A percentile compares a stretch with the other conserved stretches of the same genome.
Evolutionary conservation across 2,329 filamentous ascomycete genomes (phyloP).

Genomic region (Microsporum canis): DNA sequence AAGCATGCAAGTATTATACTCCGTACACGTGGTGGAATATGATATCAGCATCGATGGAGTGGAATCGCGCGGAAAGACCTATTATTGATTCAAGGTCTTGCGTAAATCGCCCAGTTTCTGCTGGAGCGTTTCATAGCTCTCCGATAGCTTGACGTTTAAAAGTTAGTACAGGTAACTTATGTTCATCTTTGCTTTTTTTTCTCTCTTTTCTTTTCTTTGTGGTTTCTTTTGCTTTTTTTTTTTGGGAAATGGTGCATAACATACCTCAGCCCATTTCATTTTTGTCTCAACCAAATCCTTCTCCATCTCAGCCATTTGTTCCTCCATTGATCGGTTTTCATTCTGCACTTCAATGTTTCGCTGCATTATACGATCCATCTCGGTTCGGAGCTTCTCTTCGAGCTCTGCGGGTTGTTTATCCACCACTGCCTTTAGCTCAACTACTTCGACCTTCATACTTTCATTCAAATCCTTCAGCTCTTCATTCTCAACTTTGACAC

Average conservation of each 20-base stretch:
- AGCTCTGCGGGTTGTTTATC: conserved; percentile 83
- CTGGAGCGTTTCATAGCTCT: conserved; percentile 56
- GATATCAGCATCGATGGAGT: background rate
- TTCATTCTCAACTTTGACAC: conserved; percentile 87
- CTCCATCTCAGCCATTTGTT: conserved; percentile 84
- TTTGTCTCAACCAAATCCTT: conserved; percentile 86
- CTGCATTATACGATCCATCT: conserved; percentile 86
- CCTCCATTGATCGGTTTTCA: conserved; percentile 78
- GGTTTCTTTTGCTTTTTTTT: background rate
- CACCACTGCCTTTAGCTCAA: conserved; percentile 73
- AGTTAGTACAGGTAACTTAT: background rate
- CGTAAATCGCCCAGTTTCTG: conserved; percentile 67
- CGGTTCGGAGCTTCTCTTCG: conserved; percentile 65
- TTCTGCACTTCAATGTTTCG: conserved; percentile 88
- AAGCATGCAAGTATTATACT: background rate
- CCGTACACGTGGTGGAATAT: background rate
- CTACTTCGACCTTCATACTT: conserved; percentile 69
- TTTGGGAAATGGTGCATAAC: conserved; percentile 23
- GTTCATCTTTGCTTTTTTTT: background rate
- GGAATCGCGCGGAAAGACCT: background rate
- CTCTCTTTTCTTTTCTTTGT: background rate
- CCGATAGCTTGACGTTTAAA: conserved; percentile 47
- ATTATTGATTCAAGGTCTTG: conserved; percentile 38
- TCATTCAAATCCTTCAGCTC: conserved; percentile 84
- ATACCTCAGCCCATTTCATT: conserved; percentile 89